phyloP scores from a whole-genome alignment of 331 rosid genomes.

The Pyrus hybrid region DNA sequence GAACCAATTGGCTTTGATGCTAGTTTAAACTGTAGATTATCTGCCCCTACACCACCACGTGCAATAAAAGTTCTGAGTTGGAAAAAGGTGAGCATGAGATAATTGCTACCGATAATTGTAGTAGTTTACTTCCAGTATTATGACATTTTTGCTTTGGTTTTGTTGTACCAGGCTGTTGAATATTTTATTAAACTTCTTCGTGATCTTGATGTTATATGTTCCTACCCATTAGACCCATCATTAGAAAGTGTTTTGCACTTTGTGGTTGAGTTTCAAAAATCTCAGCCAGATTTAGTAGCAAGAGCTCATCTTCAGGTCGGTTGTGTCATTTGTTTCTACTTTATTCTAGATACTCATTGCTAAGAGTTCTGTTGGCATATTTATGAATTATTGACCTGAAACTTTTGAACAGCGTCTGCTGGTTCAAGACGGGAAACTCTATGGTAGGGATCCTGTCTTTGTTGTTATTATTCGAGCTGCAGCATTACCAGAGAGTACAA shows the following conservation, averaged over 20 bases:
- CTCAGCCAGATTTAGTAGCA: constrained; percentile 88
- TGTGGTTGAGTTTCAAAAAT: constrained; percentile 82
- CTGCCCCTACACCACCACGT: constrained; percentile 98
- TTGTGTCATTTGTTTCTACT: background rate
- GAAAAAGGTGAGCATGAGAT: constrained; percentile 47
- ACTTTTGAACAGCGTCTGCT: constrained; percentile 65
- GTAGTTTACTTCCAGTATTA: constrained; percentile 5
- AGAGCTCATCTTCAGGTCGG: constrained; percentile 94
- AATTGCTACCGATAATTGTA: constrained; percentile 7
- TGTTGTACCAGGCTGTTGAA: constrained; percentile 63
- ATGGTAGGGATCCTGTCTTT: constrained; percentile 66
- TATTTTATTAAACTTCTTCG: constrained; percentile 79
- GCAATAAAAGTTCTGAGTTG: constrained; percentile 69
- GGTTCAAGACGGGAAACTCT: constrained; percentile 89
- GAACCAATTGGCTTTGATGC: constrained; percentile 94
- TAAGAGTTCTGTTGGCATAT: constrained; percentile 3
- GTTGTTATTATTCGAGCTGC: constrained; percentile 65
- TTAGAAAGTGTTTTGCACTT: constrained; percentile 69
- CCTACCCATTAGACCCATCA: constrained; percentile 58
- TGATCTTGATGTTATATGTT: constrained; percentile 66
- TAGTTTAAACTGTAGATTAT: constrained; percentile 72
- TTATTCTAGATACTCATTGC: background rate
- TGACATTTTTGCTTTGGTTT: constrained; percentile 20
- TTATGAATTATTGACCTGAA: constrained; percentile 24
- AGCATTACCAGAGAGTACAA: constrained; percentile 59